Evolutionary conservation across 2,329 filamentous ascomycete genomes (phyloP).

Genomic region (Aureobasidium vineae): DNA sequence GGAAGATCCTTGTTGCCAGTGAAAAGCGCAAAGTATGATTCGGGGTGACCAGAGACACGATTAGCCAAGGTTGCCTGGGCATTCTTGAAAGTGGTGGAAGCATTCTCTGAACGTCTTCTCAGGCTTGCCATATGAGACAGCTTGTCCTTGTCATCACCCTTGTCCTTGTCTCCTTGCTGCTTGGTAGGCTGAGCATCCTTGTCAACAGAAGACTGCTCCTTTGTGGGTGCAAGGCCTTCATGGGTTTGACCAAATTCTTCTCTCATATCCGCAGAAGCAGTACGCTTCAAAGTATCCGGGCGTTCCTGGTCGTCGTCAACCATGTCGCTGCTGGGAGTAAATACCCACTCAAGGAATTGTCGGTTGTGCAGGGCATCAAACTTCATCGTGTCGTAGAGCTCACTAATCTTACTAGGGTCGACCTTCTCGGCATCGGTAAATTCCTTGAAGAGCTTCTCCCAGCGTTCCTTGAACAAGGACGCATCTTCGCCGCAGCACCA

Average conservation of each 20-base stretch:
- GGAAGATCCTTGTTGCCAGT: slow-evolving; percentile 54
- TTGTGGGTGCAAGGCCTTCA: slow-evolving; percentile 31
- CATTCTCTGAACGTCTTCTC: slow-evolving; percentile 52
- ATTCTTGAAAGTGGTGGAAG: slow-evolving; percentile 30
- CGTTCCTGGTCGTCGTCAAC: slow-evolving; percentile 59
- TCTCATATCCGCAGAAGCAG: slow-evolving; percentile 37
- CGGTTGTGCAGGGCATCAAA: slow-evolving; percentile 97
- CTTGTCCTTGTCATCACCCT: slow-evolving; percentile 16
- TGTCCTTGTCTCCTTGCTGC: slow-evolving; percentile 19
- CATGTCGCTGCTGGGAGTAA: slow-evolving; percentile 79
- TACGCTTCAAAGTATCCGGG: slow-evolving; percentile 31
- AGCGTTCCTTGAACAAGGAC: slow-evolving; percentile 90
- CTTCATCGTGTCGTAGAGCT: slow-evolving; percentile 99
- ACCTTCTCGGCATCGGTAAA: slow-evolving; percentile 98
- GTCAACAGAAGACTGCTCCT: slow-evolving; percentile 29
- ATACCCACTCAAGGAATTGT: slow-evolving; percentile 95
- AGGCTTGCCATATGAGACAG: slow-evolving; percentile 49
- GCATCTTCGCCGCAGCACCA: slow-evolving; percentile 98
- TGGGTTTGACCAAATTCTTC: slow-evolving; percentile 38
- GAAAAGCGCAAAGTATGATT: slow-evolving; percentile 86
- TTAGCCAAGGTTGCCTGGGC: slow-evolving; percentile 29
- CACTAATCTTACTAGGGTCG: slow-evolving; percentile 96
- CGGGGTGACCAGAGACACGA: slow-evolving; percentile 39
- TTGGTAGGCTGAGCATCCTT: slow-evolving; percentile 20
- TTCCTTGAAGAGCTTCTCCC: slow-evolving; percentile 97